These are phyloP conservation scores for Colletotrichum tropicale DNA, from an alignment of 2,329 filamentous ascomycete species.

Conservation along the genomic window DNA sequence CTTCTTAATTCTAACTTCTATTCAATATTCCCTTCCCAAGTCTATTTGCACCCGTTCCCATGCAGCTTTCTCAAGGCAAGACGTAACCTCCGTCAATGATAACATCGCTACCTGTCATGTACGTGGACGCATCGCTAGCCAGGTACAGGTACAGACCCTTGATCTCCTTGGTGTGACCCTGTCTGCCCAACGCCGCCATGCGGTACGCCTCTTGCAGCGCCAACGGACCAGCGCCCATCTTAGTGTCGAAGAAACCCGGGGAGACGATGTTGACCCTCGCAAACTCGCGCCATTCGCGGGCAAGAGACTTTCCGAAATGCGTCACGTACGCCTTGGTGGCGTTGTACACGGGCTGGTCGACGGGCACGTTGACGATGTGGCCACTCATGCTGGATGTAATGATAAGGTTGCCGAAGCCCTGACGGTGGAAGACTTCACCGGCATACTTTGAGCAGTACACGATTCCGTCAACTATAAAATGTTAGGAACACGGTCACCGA, in stretches of 20 bases:
- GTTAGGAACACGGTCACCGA: neutral
- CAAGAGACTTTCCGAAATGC: slow-evolving; percentile 60
- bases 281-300: slow-evolving; percentile 61
- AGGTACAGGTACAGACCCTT: slow-evolving; percentile 64
- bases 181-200: slow-evolving; percentile 57
- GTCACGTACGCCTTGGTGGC: slow-evolving; percentile 59
- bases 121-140: slow-evolving; percentile 54
- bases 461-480: slow-evolving; percentile 46
- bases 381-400: slow-evolving; percentile 56
- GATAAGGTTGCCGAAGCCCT: slow-evolving; percentile 54
- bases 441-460: slow-evolving; percentile 47
- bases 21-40: neutral
- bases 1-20: neutral
- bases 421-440: slow-evolving; percentile 45
- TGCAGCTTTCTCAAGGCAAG: neutral
- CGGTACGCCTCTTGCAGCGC: slow-evolving; percentile 50
- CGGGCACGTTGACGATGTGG: slow-evolving; percentile 55
- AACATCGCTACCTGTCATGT: slow-evolving; percentile 54
- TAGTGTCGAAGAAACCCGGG: slow-evolving; percentile 60
- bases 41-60: neutral
- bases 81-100: slow-evolving; percentile 47
- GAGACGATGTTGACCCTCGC: slow-evolving; percentile 61
- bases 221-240: slow-evolving; percentile 51
- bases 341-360: slow-evolving; percentile 52
- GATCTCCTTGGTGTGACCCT: slow-evolving; percentile 68